phyloP scores from a whole-genome alignment of 2,329 filamentous ascomycete species.

The Akanthomyces lecanii region DNA sequence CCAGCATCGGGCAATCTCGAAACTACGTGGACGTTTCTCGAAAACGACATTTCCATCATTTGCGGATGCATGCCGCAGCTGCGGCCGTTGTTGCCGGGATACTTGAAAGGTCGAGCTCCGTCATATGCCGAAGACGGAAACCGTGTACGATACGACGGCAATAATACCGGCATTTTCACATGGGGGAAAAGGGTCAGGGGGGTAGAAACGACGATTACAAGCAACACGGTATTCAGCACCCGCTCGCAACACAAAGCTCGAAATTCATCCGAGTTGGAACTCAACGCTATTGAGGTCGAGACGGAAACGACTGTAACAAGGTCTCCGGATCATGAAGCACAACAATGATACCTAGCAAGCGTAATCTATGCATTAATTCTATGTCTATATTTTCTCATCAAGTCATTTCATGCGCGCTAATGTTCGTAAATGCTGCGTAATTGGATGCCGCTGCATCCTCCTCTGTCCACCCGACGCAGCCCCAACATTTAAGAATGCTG shows the following conservation, averaged over 20 bases:
- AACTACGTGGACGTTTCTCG: constrained; percentile 12
- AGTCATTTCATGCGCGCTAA: background rate
- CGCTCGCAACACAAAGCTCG: background rate
- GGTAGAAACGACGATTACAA: constrained; percentile 6
- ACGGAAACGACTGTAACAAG: background rate
- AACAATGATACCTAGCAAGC: background rate
- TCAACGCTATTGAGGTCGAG: constrained; percentile 11
- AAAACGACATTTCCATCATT: constrained; percentile 15
- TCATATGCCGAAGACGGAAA: background rate
- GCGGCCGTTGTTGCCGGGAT: constrained; percentile 5
- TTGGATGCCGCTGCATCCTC: constrained; percentile 1
- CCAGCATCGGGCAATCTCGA: constrained; percentile 15
- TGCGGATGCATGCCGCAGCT: constrained; percentile 16
- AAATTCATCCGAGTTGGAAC: constrained; percentile 9
- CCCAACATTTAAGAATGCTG: constrained; percentile 13
- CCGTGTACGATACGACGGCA: background rate
- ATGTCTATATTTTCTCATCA: background rate
- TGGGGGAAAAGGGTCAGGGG: constrained; percentile 2
- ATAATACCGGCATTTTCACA: background rate
- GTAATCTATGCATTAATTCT: background rate
- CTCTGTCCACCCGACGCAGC: constrained; percentile 15
- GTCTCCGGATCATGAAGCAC: background rate
- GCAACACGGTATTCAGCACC: background rate
- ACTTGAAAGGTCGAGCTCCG: background rate
- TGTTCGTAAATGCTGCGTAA: constrained; percentile 7